Percentiles rank a stretch among this genome's conserved stretches.
Evolutionary conservation across 2,329 filamentous ascomycete genomes (phyloP).

Genomic region (Pseudogymnoascus sp.): DNA sequence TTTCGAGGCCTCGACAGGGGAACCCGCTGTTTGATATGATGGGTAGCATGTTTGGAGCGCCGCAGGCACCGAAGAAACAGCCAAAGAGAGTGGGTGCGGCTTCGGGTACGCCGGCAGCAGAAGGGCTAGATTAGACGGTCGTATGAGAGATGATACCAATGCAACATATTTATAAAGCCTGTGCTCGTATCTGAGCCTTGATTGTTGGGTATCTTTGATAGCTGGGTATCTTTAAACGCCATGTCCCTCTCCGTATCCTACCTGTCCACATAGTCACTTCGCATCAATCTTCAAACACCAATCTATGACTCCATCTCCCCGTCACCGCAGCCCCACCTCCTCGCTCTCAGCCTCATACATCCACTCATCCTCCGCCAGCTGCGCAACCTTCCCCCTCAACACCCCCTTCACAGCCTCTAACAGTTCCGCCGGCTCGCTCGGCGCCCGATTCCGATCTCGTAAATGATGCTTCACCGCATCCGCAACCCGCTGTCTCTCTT

Average conservation of each 20-base stretch:
- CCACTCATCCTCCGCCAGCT: slow-evolving; percentile 77
- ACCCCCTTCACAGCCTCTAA: slow-evolving; percentile 61
- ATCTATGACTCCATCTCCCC: background rate
- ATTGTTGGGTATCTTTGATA: slow-evolving; percentile 17
- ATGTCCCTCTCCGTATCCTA: slow-evolving; percentile 14
- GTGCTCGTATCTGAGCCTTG: slow-evolving; percentile 9
- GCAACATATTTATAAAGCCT: slow-evolving; percentile 13
- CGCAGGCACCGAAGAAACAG: slow-evolving; percentile 37
- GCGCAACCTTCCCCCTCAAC: slow-evolving; percentile 62
- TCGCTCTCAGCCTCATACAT: slow-evolving; percentile 69
- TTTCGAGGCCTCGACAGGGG: slow-evolving; percentile 77
- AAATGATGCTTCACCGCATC: slow-evolving; percentile 56
- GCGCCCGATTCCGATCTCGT: slow-evolving; percentile 43
- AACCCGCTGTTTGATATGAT: slow-evolving; percentile 98
- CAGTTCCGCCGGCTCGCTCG: slow-evolving; percentile 63
- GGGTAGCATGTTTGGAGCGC: slow-evolving; percentile 84
- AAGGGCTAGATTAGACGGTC: slow-evolving; percentile 47
- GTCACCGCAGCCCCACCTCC: background rate
- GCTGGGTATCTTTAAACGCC: slow-evolving; percentile 19
- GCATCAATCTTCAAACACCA: background rate
- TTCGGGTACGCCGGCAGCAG: slow-evolving; percentile 41
- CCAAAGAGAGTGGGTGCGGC: slow-evolving; percentile 30
- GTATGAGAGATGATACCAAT: slow-evolving; percentile 4
- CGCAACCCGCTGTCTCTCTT: slow-evolving; percentile 50
- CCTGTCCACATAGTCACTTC: background rate